Conservation (phyloP, 345 rosid species). For the Excoecaria agallocha region DNA sequence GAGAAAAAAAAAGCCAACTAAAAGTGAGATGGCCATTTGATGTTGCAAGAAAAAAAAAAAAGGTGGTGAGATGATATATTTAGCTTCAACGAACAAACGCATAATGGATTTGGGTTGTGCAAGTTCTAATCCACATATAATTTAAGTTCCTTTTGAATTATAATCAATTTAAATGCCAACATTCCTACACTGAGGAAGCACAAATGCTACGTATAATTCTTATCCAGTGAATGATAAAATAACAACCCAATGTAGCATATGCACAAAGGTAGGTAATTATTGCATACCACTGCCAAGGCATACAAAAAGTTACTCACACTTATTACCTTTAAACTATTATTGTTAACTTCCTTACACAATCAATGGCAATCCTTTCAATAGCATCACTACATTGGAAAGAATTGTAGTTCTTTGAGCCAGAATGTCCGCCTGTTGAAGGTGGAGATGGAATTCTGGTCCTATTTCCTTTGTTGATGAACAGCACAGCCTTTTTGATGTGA, state of each 20-base stretch:
- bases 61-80: too few species aligned
- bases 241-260: neutral
- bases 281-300: neutral
- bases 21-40: too few species aligned
- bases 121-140: too few species aligned
- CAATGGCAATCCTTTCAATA: neutral
- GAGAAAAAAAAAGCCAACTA: too few species aligned
- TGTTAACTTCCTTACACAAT: neutral
- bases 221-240: neutral
- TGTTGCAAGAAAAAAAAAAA: too few species aligned
- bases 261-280: too few species aligned
- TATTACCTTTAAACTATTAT: neutral
- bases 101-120: too few species aligned
- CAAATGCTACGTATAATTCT: neutral
- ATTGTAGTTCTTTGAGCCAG: too few species aligned
- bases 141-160: neutral
- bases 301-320: neutral
- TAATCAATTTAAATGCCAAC: neutral
- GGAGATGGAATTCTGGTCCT: neutral
- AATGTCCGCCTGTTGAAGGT: too few species aligned
- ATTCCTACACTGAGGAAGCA: neutral
- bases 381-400: too few species aligned
- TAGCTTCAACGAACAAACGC: too few species aligned
- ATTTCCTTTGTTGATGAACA: neutral
- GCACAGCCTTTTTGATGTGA: neutral